These are phyloP conservation scores for Phytopythium chamaehyphon DNA, from an alignment of 352 stramenopile genomes.

Conservation along the genomic window DNA sequence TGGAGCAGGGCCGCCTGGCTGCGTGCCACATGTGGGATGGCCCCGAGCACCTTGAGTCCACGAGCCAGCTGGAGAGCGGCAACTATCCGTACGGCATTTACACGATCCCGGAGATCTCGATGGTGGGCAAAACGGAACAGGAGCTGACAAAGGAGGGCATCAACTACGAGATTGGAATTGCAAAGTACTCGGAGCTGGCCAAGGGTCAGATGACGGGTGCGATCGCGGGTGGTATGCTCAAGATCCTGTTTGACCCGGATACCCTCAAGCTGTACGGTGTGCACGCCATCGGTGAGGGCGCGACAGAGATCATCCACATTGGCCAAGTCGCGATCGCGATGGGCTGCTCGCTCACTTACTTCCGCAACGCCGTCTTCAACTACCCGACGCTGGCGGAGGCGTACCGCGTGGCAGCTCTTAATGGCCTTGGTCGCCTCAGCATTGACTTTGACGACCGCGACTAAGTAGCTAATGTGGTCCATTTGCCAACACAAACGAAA, in stretches of 20 bases:
- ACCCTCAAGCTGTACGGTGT: constrained; percentile 82
- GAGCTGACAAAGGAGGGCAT: constrained; percentile 75
- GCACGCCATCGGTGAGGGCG: constrained; percentile 86
- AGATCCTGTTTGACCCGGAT: constrained; percentile 85
- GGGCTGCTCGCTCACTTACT: constrained; percentile 81
- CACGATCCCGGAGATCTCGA: constrained; percentile 90
- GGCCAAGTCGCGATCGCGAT: constrained; percentile 88
- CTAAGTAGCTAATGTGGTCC: background rate
- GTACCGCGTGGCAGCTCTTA: constrained; percentile 85
- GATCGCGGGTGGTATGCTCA: constrained; percentile 77
- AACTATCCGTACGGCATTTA: constrained; percentile 92
- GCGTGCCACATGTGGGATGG: constrained; percentile 85
- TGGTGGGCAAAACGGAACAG: constrained; percentile 89
- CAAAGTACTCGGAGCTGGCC: constrained; percentile 84
- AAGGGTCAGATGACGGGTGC: constrained; percentile 89
- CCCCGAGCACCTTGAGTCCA: constrained; percentile 39
- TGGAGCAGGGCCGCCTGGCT: constrained; percentile 85
- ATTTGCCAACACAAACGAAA: background rate
- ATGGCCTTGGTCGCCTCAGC: constrained; percentile 84
- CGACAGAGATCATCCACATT: constrained; percentile 91
- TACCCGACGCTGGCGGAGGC: constrained; percentile 90
- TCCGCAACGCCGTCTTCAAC: constrained; percentile 90
- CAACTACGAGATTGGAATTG: constrained; percentile 86
- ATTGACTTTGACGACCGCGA: constrained; percentile 58
- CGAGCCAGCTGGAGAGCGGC: constrained; percentile 67